Base-by-base conservation (phyloP, 306 rosid species). In the Biancaea sappan region DNA sequence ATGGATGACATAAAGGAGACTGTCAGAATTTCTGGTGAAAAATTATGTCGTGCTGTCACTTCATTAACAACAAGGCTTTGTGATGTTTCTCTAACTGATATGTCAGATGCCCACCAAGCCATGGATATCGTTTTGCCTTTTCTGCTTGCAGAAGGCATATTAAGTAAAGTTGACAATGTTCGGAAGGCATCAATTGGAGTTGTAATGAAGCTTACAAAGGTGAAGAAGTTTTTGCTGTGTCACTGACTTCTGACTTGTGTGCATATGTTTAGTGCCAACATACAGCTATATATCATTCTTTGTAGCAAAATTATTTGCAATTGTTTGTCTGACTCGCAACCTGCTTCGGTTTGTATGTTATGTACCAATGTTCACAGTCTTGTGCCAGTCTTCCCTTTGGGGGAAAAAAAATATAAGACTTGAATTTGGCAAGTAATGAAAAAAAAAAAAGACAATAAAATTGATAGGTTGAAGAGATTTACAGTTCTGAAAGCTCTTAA, bases 1-100 rank as follows among this genome's bases (percentile, higher is more conserved):
- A 94, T 94, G 98, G 98, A 94, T 69, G 98, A 94, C 81, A 91
- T 94, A 64, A 94, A 94, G 69, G 97, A 94, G 86, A 94, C 97
- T 34, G 96, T 94, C 57, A 90, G 98, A 71, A 89, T 65, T 77
- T 80, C 98, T 80, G 98, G 98, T 26, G 98, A 94, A 77, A 94
- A 82, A 35, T 76, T 94, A 54, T 91, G 98, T 57, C 94, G 97
- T 41, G 62, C 88, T 65, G 58, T 89, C 66, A 77, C 93, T 70
- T 81, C 96, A 34, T 87, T 94, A 77, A 91, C 98, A 22, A 82
- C 86, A 71, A 90, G 98, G 79, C 89, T 94, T 51, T 94, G 96
- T 78, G 98, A 94, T 80, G 90, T 88, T 59, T 79, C 98, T 75
- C 84, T 91, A 72, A 94, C 98, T 52, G 90, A 84, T 63, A 61